These are phyloP conservation scores for Phytopythium chamaehyphon DNA, from an alignment of 352 stramenopile genomes.

Conservation along the genomic window DNA sequence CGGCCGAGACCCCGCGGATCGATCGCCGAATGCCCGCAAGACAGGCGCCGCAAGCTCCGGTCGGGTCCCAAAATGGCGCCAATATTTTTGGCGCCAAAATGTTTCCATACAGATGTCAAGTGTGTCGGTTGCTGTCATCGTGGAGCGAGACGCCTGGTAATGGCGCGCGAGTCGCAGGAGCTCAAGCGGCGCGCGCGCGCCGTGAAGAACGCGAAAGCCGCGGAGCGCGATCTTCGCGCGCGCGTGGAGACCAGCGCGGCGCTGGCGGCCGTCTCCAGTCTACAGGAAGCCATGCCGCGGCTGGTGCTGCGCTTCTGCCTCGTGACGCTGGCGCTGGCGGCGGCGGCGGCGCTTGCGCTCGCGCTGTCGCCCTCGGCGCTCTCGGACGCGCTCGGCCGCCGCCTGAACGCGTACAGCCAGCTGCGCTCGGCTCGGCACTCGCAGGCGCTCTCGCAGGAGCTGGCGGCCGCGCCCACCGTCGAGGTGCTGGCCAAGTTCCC, in stretches of 20 bases:
- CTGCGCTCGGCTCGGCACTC: conserved; percentile 15
- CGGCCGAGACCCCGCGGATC: background rate
- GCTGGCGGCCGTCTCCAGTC: conserved; percentile 7
- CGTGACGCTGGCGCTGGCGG: conserved; percentile 19
- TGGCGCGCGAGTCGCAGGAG: background rate
- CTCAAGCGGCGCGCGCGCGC: conserved; percentile 5
- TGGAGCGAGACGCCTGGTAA: no score
- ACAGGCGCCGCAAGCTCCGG: no score
- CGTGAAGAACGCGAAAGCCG: background rate
- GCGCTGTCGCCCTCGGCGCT: conserved; percentile 9
- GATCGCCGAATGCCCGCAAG: no score
- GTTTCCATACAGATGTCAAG: no score
- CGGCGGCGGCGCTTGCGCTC: conserved; percentile 11
- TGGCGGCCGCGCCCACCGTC: conserved; percentile 25
- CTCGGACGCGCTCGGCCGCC: background rate
- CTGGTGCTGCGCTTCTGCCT: conserved; percentile 31
- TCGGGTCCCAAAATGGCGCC: no score
- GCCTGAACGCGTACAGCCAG: conserved; percentile 4
- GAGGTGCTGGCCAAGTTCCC: conserved; percentile 65
- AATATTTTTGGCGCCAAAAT: no score
- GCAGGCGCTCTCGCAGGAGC: conserved; percentile 6
- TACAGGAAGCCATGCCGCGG: conserved; percentile 21
- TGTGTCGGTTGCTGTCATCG: no score
- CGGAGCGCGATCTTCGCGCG: background rate
- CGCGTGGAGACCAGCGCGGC: background rate